These are phyloP conservation scores for Penicillium cinerascens DNA, from an alignment of 495 filamentous ascomycete genomes.

Conservation along the genomic window DNA sequence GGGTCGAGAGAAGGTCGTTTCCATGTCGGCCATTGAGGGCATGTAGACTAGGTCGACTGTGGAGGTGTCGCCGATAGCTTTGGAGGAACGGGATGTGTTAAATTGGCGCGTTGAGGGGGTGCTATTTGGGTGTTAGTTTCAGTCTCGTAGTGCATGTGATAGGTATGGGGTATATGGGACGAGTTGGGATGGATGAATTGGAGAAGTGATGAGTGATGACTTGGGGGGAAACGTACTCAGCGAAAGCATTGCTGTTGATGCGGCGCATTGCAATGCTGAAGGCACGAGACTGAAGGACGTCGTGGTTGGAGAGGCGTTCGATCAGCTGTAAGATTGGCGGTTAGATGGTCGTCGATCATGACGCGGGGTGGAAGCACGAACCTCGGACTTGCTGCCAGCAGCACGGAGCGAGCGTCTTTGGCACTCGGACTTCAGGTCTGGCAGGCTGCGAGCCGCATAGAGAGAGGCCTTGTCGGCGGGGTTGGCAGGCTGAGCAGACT, in stretches of 20 bases:
- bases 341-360: conserved; percentile 4
- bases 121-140: conserved; percentile 24
- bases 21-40: conserved; percentile 48
- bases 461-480: conserved; percentile 33
- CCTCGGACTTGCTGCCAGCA: conserved; percentile 37
- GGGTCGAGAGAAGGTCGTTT: conserved; percentile 25
- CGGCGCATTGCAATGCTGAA: conserved; percentile 52
- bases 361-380: conserved; percentile 11
- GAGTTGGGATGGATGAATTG: neutral
- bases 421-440: conserved; percentile 43
- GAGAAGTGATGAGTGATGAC: neutral
- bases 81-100: conserved; percentile 56
- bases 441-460: conserved; percentile 33
- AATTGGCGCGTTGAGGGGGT: conserved; percentile 47
- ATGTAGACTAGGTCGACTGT: conserved; percentile 64
- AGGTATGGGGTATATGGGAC: neutral
- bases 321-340: conserved; percentile 37
- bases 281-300: conserved; percentile 49
- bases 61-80: conserved; percentile 54
- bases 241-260: conserved; percentile 40
- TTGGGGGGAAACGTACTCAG: conserved; percentile 33
- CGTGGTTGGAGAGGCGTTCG: conserved; percentile 51
- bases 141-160: neutral
- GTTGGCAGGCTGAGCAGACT: conserved; percentile 42
- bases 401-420: conserved; percentile 32